A percentile compares a stretch with the other conserved stretches of the same genome.
Conservation (phyloP, 768 basidiomycete species). For the Wakefieldia striispora region DNA sequence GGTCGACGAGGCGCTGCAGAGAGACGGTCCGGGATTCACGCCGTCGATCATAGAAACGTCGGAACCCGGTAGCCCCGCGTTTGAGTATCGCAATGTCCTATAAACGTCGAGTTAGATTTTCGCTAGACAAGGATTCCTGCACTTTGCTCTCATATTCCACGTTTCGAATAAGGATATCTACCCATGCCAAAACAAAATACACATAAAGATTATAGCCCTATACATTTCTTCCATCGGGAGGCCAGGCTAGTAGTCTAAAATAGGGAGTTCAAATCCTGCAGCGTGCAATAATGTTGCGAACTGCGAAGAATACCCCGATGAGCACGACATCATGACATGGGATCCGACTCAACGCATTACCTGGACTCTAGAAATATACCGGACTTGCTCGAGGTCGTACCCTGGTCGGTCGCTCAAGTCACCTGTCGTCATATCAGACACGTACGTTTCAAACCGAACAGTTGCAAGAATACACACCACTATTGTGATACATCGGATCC, state of each 20-base stretch:
- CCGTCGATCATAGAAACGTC: slow-evolving; percentile 8
- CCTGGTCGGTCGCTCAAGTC: slow-evolving; percentile 78
- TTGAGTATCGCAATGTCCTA: too few relatives aligned
- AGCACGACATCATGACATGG: neutral
- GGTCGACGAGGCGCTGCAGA: slow-evolving; percentile 63
- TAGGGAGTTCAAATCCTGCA: slow-evolving; percentile 52
- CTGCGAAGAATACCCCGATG: slow-evolving; percentile 30
- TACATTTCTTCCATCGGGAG: too few relatives aligned
- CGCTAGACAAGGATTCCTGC: too few relatives aligned
- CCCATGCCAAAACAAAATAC: slow-evolving; percentile 1
- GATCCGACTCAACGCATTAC: slow-evolving; percentile 35
- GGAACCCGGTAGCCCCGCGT: too few relatives aligned
- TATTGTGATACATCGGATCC: slow-evolving; percentile 90
- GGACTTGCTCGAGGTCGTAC: slow-evolving; percentile 81
- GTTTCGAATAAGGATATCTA: neutral
- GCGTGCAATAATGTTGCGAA: slow-evolving; percentile 70
- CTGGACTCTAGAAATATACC: slow-evolving; percentile 85
- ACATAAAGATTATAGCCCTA: slow-evolving; percentile 2
- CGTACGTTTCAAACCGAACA: neutral
- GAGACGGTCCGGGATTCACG: slow-evolving; percentile 56
- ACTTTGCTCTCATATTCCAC: neutral
- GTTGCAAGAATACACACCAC: slow-evolving; percentile 42
- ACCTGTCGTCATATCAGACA: slow-evolving; percentile 35
- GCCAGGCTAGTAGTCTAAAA: neutral
- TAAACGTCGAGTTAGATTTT: too few relatives aligned